Percentiles rank a stretch among this genome's conserved stretches.
phyloP scores from a whole-genome alignment of 139 green algal species.

The Micractinium sp. region DNA sequence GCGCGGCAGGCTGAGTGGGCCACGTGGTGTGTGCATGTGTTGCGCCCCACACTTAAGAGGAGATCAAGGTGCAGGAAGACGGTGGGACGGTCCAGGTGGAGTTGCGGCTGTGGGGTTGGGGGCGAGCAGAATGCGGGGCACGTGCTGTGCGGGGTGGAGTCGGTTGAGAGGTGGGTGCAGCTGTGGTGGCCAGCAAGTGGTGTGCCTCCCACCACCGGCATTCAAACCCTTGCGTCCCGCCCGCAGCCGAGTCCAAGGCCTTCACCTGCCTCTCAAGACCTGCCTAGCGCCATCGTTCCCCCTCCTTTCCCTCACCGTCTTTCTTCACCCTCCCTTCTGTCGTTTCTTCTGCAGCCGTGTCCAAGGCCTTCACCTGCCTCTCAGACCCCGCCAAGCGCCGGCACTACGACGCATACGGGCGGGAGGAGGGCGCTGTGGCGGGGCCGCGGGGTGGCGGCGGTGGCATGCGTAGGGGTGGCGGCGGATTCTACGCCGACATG shows the following conservation, averaged over 20 bases:
- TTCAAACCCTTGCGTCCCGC: neutral
- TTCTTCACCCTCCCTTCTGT: neutral
- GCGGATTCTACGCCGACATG: constrained; percentile 13
- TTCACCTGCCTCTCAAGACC: constrained; percentile 63
- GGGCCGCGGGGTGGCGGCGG: constrained; percentile 22
- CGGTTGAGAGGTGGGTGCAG: no score
- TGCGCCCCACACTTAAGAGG: no score
- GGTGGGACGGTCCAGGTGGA: no score
- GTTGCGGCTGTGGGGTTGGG: no score
- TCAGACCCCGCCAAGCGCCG: constrained; percentile 64
- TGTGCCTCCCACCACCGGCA: no score
- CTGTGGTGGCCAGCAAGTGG: no score
- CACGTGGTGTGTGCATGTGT: no score
- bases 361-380: constrained; percentile 73
- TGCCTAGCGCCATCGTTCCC: neutral
- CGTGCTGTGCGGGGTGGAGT: no score
- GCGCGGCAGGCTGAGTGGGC: neutral
- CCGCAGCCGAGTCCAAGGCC: constrained; percentile 65
- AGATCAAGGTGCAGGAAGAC: neutral
- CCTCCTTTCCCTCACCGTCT: neutral
- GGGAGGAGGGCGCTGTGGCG: constrained; percentile 34
- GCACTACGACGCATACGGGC: constrained; percentile 71
- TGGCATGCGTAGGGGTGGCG: constrained; percentile 17
- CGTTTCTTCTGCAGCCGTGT: constrained; percentile 54
- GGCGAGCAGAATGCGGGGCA: no score